Percentiles rank a stretch among this genome's conserved stretches.
Evolutionary conservation across 768 basidiomycete species (phyloP).

Genomic region (Dacryopinax spathularia): DNA sequence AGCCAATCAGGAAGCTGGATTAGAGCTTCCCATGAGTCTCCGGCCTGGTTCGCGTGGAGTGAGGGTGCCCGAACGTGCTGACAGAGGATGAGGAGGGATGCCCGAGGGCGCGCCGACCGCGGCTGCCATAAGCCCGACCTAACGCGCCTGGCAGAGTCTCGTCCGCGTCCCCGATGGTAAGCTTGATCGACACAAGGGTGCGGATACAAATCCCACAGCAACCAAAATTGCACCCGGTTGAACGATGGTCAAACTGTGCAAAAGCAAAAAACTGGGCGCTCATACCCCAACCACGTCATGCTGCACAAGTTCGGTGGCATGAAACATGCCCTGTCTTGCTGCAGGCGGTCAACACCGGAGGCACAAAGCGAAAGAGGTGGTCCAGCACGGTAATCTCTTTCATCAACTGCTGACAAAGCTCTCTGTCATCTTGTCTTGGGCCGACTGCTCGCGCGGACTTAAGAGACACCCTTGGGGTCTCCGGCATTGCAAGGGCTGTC

Average conservation of each 20-base stretch:
- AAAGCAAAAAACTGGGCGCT: too few relatives aligned
- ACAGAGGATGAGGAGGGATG: neutral
- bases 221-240: neutral
- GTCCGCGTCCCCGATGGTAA: neutral
- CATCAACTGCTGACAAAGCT: too few relatives aligned
- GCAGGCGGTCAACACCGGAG: too few relatives aligned
- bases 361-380: too few relatives aligned
- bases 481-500: too few relatives aligned
- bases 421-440: too few relatives aligned
- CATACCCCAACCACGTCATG: neutral
- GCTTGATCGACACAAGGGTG: slow-evolving; percentile 2
- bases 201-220: neutral
- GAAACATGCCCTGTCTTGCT: neutral
- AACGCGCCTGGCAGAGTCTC: neutral
- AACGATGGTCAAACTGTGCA: too few relatives aligned
- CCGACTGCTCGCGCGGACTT: too few relatives aligned
- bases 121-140: neutral
- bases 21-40: neutral
- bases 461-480: too few relatives aligned
- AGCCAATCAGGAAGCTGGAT: neutral
- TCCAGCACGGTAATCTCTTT: too few relatives aligned
- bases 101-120: neutral
- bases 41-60: neutral
- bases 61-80: neutral
- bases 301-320: neutral